Conservation (phyloP, 2,329 filamentous ascomycete genomes). For the Pezicula carpinea region DNA sequence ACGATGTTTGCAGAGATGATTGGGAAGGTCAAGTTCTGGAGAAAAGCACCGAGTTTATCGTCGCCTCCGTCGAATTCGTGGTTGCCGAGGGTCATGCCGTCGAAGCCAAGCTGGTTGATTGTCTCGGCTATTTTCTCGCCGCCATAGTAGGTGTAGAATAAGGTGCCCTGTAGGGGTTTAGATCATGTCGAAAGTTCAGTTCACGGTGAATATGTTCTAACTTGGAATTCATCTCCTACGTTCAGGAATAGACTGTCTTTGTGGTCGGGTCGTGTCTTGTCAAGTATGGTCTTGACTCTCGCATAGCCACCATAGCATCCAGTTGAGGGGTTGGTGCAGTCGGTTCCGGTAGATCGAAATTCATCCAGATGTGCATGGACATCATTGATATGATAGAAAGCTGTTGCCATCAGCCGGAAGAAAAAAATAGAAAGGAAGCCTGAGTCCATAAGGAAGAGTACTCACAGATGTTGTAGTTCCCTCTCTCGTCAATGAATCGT, state of each 20-base stretch:
- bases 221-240: conserved; percentile 59
- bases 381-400: conserved; percentile 67
- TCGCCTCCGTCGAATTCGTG: conserved; percentile 65
- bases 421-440: neutral
- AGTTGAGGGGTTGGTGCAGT: conserved; percentile 50
- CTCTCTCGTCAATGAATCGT: conserved; percentile 43
- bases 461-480: conserved; percentile 47
- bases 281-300: conserved; percentile 56
- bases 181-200: neutral
- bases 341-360: conserved; percentile 55
- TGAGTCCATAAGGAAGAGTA: neutral
- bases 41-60: conserved; percentile 55
- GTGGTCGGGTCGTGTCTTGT: conserved; percentile 50
- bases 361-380: conserved; percentile 64
- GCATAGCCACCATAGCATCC: conserved; percentile 63
- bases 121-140: conserved; percentile 65
- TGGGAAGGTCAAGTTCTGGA: conserved; percentile 61
- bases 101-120: conserved; percentile 60
- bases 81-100: conserved; percentile 64
- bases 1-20: conserved; percentile 59
- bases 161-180: conserved; percentile 47
- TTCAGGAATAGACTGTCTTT: conserved; percentile 61
- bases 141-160: conserved; percentile 63
- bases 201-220: neutral
- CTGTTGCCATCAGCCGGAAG: conserved; percentile 16